Evolutionary conservation across 176 grass and related monocot species (phyloP), one percentile per base, ranked within the genome.

Genomic region (Miscanthus lutarioriparius): DNA sequence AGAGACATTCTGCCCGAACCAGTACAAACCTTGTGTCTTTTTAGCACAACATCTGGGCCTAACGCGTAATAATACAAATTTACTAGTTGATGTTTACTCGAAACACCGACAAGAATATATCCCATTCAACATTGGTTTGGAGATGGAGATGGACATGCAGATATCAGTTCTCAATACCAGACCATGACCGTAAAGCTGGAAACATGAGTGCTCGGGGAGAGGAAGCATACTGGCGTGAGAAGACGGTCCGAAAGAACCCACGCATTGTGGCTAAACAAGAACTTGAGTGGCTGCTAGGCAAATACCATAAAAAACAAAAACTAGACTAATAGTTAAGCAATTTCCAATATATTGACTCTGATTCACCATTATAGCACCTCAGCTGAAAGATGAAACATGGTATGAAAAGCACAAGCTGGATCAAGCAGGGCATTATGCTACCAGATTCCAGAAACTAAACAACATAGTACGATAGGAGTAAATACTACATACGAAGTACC

Each of bases 381-480:
- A 45, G n/a, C 43, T 25, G 26, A 74, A 69, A 35, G 38, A 53
- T 39, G 28, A 76, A 30, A 33, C 48, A 63, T 53, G 53, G 64
- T 43, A 82, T 44, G 76, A 20, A 72, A 76, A 64, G 23, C 77
- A 85, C 23, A 64, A 25, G 17, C 63, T 80, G 61, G 53, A 72
- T 64, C 70, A 91, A 85, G 70, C 43, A 76, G 70, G 74, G 25
- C 30, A 45, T 35, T 28, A 88, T 79, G 14, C 23, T 17, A 63
- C 17, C 36, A 25, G 17, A 22, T n/a, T 64, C 20, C 38, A 74
- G 43, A 38, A 72, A 79, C 77, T 25, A 40, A 30, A 30, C 38
- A 81, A 61, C 26, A 35, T 11, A 22, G 43, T 49, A 49, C 2
- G 32, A 39, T 27, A 74, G 36, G 43, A 56, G 22, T 64, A n/a